Evolutionary conservation across 2,329 filamentous ascomycete species (phyloP).

Genomic region (Fusarium transvaalense): DNA sequence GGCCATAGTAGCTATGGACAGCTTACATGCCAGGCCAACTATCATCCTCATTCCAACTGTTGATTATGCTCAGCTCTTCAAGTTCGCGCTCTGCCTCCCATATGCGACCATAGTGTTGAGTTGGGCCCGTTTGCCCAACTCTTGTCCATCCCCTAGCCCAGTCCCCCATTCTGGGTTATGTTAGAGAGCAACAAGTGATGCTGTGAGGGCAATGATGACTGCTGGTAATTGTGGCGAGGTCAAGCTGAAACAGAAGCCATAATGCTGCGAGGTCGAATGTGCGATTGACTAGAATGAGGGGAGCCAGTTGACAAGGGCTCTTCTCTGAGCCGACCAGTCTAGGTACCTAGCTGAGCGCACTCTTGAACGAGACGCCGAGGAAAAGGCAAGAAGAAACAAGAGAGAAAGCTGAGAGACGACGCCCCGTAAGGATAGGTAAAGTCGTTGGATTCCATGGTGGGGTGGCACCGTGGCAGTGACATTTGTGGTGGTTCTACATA

Average conservation of each 20-base stretch:
- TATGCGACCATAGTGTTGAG: slow-evolving; percentile 39
- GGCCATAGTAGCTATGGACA: background rate
- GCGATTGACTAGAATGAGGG: background rate
- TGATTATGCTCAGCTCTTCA: slow-evolving; percentile 50
- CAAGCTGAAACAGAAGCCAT: slow-evolving; percentile 29
- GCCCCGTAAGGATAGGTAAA: slow-evolving; percentile 1
- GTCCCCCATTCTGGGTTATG: slow-evolving; percentile 46
- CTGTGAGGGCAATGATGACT: background rate
- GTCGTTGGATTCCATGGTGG: slow-evolving; percentile 12
- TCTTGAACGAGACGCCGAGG: background rate
- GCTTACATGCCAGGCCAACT: slow-evolving; percentile 54
- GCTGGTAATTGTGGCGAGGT: slow-evolving; percentile 17
- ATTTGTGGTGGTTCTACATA: slow-evolving; percentile 1
- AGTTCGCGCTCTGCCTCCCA: slow-evolving; percentile 50
- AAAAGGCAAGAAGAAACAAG: background rate
- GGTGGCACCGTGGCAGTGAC: slow-evolving; percentile 32
- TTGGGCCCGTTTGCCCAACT: slow-evolving; percentile 47
- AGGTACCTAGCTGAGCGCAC: background rate
- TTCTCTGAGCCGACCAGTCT: background rate
- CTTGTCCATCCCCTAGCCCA: slow-evolving; percentile 51
- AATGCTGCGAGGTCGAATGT: background rate
- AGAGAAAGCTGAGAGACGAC: slow-evolving; percentile 3
- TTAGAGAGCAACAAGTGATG: background rate
- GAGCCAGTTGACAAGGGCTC: background rate
- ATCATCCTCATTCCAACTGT: slow-evolving; percentile 51